These are phyloP conservation scores for Syzygium jambos DNA, from an alignment of 345 rosid genomes.

Conservation along the genomic window DNA sequence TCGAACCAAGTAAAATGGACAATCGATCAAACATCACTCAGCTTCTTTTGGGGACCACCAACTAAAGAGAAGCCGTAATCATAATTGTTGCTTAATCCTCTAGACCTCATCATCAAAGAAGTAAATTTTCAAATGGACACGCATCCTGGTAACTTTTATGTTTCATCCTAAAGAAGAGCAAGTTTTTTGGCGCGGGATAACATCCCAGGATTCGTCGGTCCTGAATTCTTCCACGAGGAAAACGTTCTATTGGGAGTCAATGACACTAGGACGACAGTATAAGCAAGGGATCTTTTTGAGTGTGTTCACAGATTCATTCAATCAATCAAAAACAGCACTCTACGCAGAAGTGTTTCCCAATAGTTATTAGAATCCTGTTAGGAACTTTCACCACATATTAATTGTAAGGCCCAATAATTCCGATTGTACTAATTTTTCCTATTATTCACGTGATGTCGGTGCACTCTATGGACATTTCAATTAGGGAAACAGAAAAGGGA, in stretches of 20 bases:
- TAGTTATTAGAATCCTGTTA: neutral
- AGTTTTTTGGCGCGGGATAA: neutral
- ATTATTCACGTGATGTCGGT: neutral
- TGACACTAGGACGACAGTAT: neutral
- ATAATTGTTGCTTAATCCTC: neutral
- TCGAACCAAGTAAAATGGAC: neutral
- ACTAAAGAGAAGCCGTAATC: neutral
- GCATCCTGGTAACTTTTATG: neutral
- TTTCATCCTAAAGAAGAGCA: neutral
- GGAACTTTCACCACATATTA: neutral
- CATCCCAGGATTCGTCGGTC: neutral
- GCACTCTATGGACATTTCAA: neutral
- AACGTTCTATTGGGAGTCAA: conserved; percentile 32
- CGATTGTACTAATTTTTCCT: neutral
- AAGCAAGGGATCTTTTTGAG: neutral
- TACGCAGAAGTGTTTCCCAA: neutral
- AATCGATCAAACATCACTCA: neutral
- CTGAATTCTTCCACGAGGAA: neutral
- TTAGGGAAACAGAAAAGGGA: neutral
- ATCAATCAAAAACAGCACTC: neutral
- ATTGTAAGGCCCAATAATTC: neutral
- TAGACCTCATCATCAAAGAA: neutral
- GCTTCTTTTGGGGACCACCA: neutral
- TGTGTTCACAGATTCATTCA: neutral
- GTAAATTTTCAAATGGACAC: neutral